These are phyloP conservation scores for Solanum arcanum DNA, from an alignment of 257 asterid genomes.

Conservation along the genomic window DNA sequence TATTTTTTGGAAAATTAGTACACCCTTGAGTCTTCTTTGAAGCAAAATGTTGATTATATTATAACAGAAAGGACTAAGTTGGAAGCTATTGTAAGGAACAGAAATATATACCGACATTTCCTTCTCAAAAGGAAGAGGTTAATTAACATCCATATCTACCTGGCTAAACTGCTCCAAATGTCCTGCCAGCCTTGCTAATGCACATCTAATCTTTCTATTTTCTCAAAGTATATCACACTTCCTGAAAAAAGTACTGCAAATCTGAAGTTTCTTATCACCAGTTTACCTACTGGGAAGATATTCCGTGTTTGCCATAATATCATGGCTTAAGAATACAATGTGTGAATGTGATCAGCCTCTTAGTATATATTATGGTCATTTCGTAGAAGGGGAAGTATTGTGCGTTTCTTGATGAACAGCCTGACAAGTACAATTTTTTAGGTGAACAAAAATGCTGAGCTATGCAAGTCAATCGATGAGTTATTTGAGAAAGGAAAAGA, in stretches of 20 bases:
- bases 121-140: not conserved
- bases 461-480: slow-evolving; percentile 83
- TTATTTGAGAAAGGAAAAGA: slow-evolving; percentile 61
- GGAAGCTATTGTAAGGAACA: not conserved
- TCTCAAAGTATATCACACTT: not conserved
- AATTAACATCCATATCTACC: not conserved
- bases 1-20: not conserved
- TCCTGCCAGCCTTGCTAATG: not conserved
- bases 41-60: not conserved
- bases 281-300: not conserved
- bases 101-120: not conserved
- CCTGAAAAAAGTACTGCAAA: not conserved
- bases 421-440: slow-evolving; percentile 21
- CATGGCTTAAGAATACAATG: not conserved
- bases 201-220: not conserved
- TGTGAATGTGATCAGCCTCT: not conserved
- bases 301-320: not conserved
- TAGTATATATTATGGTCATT: not conserved
- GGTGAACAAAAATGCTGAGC: slow-evolving; percentile 73
- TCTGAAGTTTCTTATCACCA: not conserved
- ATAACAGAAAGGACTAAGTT: not conserved
- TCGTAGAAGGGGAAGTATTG: not conserved
- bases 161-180: not conserved
- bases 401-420: not conserved
- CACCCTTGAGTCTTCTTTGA: not conserved